These are phyloP conservation scores for Selaginella moellendorffii DNA, from an alignment of 75 land plant species.

Conservation along the genomic window DNA sequence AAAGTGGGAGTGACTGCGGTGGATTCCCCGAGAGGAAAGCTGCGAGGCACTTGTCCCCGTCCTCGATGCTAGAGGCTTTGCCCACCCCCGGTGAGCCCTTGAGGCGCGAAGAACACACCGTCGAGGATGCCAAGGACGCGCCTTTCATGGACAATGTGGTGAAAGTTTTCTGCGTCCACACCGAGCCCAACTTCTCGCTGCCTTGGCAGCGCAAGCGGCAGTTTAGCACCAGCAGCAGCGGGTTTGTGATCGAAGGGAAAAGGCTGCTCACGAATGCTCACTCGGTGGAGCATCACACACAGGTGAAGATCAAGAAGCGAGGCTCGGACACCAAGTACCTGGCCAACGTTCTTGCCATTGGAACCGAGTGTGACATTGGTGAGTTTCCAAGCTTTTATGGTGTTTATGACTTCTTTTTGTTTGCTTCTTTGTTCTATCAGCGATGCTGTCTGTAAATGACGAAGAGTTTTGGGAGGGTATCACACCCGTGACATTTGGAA, in stretches of 20 bases:
- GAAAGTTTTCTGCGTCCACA: slow-evolving; percentile 94
- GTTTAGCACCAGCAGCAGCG: slow-evolving; percentile 86
- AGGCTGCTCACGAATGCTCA: slow-evolving; percentile 92
- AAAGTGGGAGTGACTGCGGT: slow-evolving; percentile 8
- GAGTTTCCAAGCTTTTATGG: neutral
- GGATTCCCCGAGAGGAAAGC: slow-evolving; percentile 3
- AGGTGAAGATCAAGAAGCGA: slow-evolving; percentile 85
- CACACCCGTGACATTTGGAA: slow-evolving; percentile 79
- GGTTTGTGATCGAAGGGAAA: slow-evolving; percentile 64
- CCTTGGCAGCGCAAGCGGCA: slow-evolving; percentile 96
- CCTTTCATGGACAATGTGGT: slow-evolving; percentile 94
- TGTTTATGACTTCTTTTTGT: slow-evolving; percentile 7
- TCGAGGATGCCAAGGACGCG: slow-evolving; percentile 41
- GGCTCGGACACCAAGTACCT: slow-evolving; percentile 87
- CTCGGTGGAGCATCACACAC: slow-evolving; percentile 92
- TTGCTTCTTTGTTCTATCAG: slow-evolving; percentile 27
- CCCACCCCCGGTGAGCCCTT: slow-evolving; percentile 7
- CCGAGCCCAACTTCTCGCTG: slow-evolving; percentile 88
- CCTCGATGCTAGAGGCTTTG: slow-evolving; percentile 9
- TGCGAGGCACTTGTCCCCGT: neutral
- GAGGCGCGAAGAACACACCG: slow-evolving; percentile 14
- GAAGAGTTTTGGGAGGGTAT: slow-evolving; percentile 95
- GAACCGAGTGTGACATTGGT: slow-evolving; percentile 97
- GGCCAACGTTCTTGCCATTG: slow-evolving; percentile 89
- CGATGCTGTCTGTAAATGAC: slow-evolving; percentile 74